Percentiles rank a stretch among this genome's conserved stretches.
phyloP scores from a whole-genome alignment of 1,139 yeast genomes.

The Yamadazyma sp. region DNA sequence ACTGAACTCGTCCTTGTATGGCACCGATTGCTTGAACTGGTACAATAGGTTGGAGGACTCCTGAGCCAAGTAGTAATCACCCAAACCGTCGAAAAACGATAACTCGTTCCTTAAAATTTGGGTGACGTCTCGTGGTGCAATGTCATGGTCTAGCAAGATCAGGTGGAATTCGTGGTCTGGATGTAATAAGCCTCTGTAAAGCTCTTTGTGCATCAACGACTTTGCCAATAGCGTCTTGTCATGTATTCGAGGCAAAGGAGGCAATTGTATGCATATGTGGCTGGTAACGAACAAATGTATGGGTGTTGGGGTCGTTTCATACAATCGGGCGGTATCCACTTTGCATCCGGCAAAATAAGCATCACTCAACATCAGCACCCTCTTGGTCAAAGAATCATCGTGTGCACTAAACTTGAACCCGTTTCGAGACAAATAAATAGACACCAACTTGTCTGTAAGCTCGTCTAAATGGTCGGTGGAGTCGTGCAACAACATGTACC shows the following conservation, averaged over 20 bases:
- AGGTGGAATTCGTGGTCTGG: slow-evolving; percentile 31
- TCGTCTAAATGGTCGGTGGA: slow-evolving; percentile 25
- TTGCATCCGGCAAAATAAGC: slow-evolving; percentile 25
- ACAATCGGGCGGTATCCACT: slow-evolving; percentile 23
- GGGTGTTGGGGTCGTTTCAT: slow-evolving; percentile 16
- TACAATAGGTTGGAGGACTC: slow-evolving; percentile 40
- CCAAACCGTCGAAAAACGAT: slow-evolving; percentile 46
- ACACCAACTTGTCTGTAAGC: slow-evolving; percentile 31
- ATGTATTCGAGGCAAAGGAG: slow-evolving; percentile 36
- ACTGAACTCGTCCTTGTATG: slow-evolving; percentile 12
- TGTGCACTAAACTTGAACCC: slow-evolving; percentile 8
- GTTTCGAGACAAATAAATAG: slow-evolving; percentile 28
- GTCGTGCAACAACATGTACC: slow-evolving; percentile 31
- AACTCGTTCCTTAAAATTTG: slow-evolving; percentile 34
- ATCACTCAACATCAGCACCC: slow-evolving; percentile 15
- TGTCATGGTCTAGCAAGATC: slow-evolving; percentile 21
- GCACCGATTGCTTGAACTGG: slow-evolving; percentile 25
- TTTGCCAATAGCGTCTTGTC: slow-evolving; percentile 33
- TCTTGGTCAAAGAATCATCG: slow-evolving; percentile 13
- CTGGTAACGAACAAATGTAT: slow-evolving; percentile 27
- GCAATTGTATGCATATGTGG: slow-evolving; percentile 28
- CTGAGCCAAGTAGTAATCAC: slow-evolving; percentile 42
- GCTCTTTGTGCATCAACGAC: slow-evolving; percentile 43
- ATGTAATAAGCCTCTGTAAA: slow-evolving; percentile 32
- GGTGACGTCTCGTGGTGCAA: slow-evolving; percentile 20